Evolutionary conservation across 257 asterid genomes (phyloP).

Genomic region (Plantago ovata): DNA sequence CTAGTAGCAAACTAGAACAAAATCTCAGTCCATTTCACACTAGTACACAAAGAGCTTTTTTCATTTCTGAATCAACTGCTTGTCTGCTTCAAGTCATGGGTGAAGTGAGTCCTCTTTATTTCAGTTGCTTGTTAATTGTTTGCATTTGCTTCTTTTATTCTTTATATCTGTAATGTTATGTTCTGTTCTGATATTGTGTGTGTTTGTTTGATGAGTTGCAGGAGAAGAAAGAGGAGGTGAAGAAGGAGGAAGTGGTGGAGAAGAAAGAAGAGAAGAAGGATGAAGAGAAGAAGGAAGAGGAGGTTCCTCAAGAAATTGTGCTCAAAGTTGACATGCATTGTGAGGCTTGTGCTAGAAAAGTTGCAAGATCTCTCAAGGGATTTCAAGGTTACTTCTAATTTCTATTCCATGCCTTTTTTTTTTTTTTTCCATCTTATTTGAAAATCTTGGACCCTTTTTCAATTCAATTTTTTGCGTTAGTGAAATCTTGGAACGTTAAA

Average conservation of each 20-base stretch:
- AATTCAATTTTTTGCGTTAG: background rate
- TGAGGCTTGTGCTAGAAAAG: constrained; percentile 87
- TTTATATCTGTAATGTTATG: too few species aligned
- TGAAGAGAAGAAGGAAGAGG: constrained; percentile 23
- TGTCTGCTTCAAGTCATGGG: constrained; percentile 32
- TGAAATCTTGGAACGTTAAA: too few species aligned
- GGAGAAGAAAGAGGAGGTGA: constrained; percentile 41
- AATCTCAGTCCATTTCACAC: too few species aligned
- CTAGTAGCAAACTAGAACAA: too few species aligned
- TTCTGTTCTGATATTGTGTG: too few species aligned
- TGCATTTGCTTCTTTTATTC: constrained; percentile 11
- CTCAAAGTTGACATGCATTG: constrained; percentile 91
- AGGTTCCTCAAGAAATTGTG: constrained; percentile 41
- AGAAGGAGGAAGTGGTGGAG: constrained; percentile 22
- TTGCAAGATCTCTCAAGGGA: constrained; percentile 64
- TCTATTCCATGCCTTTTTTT: background rate
- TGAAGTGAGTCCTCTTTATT: constrained; percentile 32
- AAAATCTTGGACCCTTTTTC: background rate
- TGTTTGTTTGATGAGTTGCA: background rate
- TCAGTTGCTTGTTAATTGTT: background rate
- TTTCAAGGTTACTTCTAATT: constrained; percentile 43
- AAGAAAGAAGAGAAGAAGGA: constrained; percentile 14
- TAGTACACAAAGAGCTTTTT: background rate
- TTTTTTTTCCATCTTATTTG: too few species aligned
- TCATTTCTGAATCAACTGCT: background rate